A percentile compares a stretch with the other conserved stretches of the same genome.
These are phyloP conservation scores for Staphylotrichum longicolle DNA, from an alignment of 495 filamentous ascomycete species.

Conservation along the genomic window DNA sequence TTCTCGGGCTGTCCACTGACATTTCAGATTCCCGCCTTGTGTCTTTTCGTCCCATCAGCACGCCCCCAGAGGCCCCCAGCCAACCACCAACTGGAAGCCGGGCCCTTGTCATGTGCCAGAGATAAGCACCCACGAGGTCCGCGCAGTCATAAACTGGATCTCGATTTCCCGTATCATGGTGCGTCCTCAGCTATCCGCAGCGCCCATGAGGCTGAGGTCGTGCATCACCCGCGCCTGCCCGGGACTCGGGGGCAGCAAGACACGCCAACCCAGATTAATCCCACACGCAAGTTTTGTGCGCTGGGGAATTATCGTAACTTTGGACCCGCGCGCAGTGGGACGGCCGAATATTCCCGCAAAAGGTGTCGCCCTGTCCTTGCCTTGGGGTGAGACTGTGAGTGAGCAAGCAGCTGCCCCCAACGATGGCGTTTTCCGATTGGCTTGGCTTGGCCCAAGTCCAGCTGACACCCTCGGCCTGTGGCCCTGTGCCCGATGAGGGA, in stretches of 20 bases:
- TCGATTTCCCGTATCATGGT: neutral
- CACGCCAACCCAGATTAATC: neutral
- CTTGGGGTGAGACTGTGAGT: no score
- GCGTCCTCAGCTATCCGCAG: no score
- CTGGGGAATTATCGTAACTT: no score
- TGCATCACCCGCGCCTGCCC: no score
- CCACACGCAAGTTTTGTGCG: neutral
- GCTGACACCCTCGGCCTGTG: constrained; percentile 11
- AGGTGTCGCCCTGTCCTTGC: no score
- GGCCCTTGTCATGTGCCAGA: constrained; percentile 13
- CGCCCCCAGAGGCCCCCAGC: neutral
- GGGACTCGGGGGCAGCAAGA: no score
- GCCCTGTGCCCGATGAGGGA: neutral
- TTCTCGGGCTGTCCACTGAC: constrained; percentile 9
- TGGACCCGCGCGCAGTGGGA: no score
- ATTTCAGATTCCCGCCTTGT: constrained; percentile 9
- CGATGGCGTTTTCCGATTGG: constrained; percentile 2
- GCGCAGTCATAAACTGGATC: neutral
- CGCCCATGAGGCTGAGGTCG: no score
- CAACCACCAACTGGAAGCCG: constrained; percentile 17
- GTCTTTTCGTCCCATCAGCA: constrained; percentile 6
- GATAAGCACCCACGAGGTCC: constrained; percentile 9
- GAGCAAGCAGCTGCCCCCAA: neutral
- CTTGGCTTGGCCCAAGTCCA: constrained; percentile 8
- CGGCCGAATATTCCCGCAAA: no score